Conservation (phyloP, 306 rosid species). For the Coriaria nepalensis region DNA sequence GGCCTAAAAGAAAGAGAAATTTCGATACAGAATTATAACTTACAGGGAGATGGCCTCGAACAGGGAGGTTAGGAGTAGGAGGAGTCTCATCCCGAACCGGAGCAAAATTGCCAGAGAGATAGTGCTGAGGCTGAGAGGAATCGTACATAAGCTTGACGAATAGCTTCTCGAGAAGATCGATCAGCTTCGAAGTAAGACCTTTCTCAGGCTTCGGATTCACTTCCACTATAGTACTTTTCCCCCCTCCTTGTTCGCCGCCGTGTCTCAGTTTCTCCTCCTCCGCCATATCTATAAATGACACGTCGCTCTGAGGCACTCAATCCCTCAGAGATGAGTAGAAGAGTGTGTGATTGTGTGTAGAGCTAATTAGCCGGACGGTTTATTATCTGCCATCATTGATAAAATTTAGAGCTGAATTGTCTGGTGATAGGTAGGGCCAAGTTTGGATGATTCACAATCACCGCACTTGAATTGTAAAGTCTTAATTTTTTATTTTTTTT, state of each 20-base stretch:
- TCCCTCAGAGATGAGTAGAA: not conserved
- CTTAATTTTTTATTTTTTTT: too few species aligned
- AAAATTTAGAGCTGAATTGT: too few species aligned
- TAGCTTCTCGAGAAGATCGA: conserved; percentile 59
- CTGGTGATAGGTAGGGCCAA: too few species aligned
- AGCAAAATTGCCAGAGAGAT: conserved; percentile 69
- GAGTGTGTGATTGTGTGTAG: too few species aligned
- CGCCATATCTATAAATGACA: not conserved
- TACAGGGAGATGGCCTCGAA: conserved; percentile 71
- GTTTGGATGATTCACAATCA: too few species aligned
- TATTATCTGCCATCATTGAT: not conserved
- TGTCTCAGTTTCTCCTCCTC: conserved; percentile 19
- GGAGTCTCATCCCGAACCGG: conserved; percentile 76
- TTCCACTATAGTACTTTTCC: conserved; percentile 17
- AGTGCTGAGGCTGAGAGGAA: conserved; percentile 48
- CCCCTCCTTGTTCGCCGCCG: conserved; percentile 4
- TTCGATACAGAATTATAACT: conserved; percentile 5
- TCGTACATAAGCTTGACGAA: conserved; percentile 55
- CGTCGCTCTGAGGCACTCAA: not conserved
- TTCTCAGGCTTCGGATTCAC: conserved; percentile 62
- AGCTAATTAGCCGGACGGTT: too few species aligned
- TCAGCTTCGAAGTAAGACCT: conserved; percentile 38
- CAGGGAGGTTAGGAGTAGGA: conserved; percentile 47
- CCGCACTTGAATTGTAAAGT: too few species aligned
- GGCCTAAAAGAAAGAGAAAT: not conserved